Evolutionary conservation across 176 grass and related monocot species (phyloP).

Genomic region (Raddia guianensis): DNA sequence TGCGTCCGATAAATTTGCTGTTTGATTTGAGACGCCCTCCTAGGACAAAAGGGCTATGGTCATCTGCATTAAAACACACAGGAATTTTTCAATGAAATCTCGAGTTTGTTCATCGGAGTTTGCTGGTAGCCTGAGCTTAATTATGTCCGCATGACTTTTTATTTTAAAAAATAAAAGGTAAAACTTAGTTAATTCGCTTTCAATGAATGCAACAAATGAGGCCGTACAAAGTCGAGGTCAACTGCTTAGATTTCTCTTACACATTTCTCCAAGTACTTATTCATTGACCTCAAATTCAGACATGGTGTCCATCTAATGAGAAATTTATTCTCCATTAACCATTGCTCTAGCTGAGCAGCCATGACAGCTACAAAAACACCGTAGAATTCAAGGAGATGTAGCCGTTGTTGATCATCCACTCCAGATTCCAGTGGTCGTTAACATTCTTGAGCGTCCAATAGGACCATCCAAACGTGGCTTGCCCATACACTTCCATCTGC

Average conservation of each 20-base stretch:
- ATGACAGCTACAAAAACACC: neutral
- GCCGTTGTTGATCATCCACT: conserved; percentile 83
- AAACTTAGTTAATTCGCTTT: too few relatives aligned
- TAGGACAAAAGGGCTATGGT: too few relatives aligned
- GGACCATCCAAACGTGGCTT: conserved; percentile 70
- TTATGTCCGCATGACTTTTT: too few relatives aligned
- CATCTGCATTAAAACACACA: too few relatives aligned
- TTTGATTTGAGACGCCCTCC: too few relatives aligned
- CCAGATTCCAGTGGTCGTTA: conserved; percentile 57
- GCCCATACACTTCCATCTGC: conserved; percentile 51
- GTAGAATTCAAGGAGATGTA: conserved; percentile 47
- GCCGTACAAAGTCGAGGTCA: neutral
- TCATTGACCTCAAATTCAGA: neutral
- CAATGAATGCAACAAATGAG: too few relatives aligned
- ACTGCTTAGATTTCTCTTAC: neutral
- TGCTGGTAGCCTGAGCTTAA: too few relatives aligned
- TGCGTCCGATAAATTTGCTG: too few relatives aligned
- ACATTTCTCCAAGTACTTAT: neutral
- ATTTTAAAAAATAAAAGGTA: too few relatives aligned
- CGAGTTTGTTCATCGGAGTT: too few relatives aligned
- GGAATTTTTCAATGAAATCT: too few relatives aligned
- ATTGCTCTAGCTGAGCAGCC: neutral
- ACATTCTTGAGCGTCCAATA: conserved; percentile 68
- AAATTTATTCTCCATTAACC: neutral
- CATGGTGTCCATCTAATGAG: too few relatives aligned